These are phyloP conservation scores for Skeletonema tropicum DNA, from an alignment of 108 stramenopile species.

Conservation along the genomic window DNA sequence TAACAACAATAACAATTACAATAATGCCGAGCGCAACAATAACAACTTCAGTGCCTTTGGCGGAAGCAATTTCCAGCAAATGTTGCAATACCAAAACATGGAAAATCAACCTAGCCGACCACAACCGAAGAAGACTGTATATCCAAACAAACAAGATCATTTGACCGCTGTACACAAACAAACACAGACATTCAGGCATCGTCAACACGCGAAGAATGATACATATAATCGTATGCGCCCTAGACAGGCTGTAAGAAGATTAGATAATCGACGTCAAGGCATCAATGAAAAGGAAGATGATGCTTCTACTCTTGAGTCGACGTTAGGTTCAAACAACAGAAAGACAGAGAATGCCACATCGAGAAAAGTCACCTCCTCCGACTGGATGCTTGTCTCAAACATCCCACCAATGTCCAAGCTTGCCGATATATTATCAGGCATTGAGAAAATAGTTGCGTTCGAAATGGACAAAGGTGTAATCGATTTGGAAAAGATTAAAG, in stretches of 20 bases:
- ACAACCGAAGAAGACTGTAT: not conserved
- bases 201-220: not conserved
- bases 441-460: conserved; percentile 30
- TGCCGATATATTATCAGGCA: conserved; percentile 38
- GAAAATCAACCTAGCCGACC: not conserved
- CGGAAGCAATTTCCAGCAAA: conserved; percentile 12
- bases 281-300: not conserved
- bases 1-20: not conserved
- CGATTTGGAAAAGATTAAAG: conserved; percentile 26
- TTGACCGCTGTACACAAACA: not conserved
- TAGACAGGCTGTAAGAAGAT: not conserved
- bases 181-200: not conserved
- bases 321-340: not conserved
- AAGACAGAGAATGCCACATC: too few species aligned
- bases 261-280: not conserved
- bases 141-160: not conserved
- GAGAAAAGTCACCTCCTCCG: conserved; percentile 21
- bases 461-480: conserved; percentile 50
- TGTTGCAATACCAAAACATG: conserved; percentile 9
- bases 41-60: not conserved
- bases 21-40: not conserved
- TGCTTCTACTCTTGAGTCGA: not conserved
- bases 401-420: conserved; percentile 46
- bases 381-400: conserved; percentile 44
- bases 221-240: not conserved